phyloP scores from a whole-genome alignment of 352 stramenopile genomes.

The Globisporangium yorkense region DNA sequence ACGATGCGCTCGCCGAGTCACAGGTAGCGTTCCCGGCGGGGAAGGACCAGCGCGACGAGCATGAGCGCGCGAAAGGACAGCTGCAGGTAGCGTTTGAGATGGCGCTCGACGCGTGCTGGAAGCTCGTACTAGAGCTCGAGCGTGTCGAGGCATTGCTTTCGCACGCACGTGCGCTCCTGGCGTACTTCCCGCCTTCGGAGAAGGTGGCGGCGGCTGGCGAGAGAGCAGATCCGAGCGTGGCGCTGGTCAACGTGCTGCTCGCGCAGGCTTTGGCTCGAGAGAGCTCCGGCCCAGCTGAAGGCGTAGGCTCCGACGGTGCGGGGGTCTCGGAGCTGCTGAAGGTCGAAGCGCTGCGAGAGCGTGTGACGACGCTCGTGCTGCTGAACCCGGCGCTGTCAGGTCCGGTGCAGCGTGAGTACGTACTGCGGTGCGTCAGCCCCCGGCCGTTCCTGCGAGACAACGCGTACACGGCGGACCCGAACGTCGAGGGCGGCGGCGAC shows the following conservation, averaged over 20 bases:
- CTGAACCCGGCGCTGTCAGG: not conserved
- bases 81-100: constrained; percentile 78
- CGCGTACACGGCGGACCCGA: not conserved
- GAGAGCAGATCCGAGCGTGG: not conserved
- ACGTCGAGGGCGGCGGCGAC: too few species aligned
- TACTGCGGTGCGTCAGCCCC: not conserved
- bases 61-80: constrained; percentile 30
- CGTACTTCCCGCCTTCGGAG: not conserved
- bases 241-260: not conserved
- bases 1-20: constrained; percentile 58
- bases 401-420: not conserved
- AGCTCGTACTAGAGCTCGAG: constrained; percentile 47
- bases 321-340: not conserved
- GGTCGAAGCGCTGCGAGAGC: not conserved
- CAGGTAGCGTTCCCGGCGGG: constrained; percentile 49
- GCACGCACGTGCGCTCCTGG: constrained; percentile 12
- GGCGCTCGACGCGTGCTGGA: constrained; percentile 70
- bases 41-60: constrained; percentile 33
- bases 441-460: not conserved
- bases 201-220: not conserved
- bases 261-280: not conserved
- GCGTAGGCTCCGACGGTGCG: too few species aligned
- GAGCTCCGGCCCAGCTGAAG: not conserved
- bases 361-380: not conserved
- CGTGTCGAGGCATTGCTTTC: constrained; percentile 44